Evolutionary conservation across 768 basidiomycete genomes (phyloP).

Genomic region (Suillus fuscotomentosus): DNA sequence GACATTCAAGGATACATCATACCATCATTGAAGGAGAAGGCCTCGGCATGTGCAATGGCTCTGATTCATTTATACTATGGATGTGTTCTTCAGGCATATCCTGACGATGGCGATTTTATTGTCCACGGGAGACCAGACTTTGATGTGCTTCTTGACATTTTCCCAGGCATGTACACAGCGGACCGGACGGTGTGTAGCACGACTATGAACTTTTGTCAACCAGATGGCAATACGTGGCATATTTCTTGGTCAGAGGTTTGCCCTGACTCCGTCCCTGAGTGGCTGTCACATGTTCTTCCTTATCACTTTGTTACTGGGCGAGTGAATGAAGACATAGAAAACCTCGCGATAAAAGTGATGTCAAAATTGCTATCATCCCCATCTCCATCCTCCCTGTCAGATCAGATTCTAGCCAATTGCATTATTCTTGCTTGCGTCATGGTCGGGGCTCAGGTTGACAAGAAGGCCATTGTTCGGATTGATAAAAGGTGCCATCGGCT

Average conservation of each 20-base stretch:
- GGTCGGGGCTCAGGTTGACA: background rate
- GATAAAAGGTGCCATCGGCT: background rate
- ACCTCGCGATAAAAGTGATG: background rate
- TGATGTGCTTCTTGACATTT: too few species aligned
- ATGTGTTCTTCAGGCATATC: background rate
- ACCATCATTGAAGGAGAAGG: background rate
- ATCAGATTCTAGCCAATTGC: background rate
- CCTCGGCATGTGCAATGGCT: background rate
- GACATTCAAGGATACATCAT: background rate
- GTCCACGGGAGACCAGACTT: background rate
- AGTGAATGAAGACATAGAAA: background rate
- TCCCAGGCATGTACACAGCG: background rate
- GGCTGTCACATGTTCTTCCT: background rate
- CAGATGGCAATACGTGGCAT: too few species aligned
- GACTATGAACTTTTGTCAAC: background rate
- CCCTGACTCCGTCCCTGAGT: background rate
- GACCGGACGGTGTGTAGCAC: accelerated
- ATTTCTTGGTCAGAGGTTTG: too few species aligned
- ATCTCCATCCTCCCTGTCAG: background rate
- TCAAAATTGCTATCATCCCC: background rate
- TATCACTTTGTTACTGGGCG: background rate
- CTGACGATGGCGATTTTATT: background rate
- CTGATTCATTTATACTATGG: background rate
- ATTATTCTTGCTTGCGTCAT: background rate
- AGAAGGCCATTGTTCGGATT: background rate